Base-by-base conservation (phyloP, 305 asterid genomes). In the Striga hermonthica region DNA sequence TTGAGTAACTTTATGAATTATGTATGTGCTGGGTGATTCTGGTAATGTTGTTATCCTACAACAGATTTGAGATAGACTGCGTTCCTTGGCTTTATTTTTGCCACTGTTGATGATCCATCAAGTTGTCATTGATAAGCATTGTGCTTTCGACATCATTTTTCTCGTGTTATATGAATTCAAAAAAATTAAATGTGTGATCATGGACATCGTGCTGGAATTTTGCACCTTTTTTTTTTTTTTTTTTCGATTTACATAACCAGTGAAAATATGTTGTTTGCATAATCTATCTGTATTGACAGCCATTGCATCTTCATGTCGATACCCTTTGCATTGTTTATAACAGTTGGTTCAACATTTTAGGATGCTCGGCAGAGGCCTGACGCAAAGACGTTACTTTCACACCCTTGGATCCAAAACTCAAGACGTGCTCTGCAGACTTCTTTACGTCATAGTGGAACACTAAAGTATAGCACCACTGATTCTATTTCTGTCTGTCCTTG, bases 361-460 rank as follows among this genome's bases (percentile, higher is more conserved):
- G 99, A 94, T 85, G 95, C 97, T 68, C 86, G 98, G 67, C 99
- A 86, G 82, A 88, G 99, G 82, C 99, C 99, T 14, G 99, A 91
- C 77, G 99, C 99, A 35, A 94, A 82, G 84, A 84, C 97, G 12
- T 76, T 94, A 72, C 95, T 94, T 77, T 91, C 93, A 78, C 99
- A 94, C 74, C 95, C 98, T 72, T 94, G 98, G 99, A 88, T 94
- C 73, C 89, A 87, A 82, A 91, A 88, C 74, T 94, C 99, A 56
- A 91, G 99, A 73, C 95, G 96, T 68, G 96, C 85, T 62, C 76
- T 93, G 81, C 97, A 90, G 69, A 76, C 86, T 68, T 82, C 97
- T 67, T 84, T 93, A 14, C 95, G 95, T 64, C 99, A 82, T 66
- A 88, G 96, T 79, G 98, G 91, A 72, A 84, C 97, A 12, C 60